A percentile compares a stretch with the other conserved stretches of the same genome.
phyloP scores from a whole-genome alignment of 768 basidiomycete genomes.

The Naganishia onofrii region DNA sequence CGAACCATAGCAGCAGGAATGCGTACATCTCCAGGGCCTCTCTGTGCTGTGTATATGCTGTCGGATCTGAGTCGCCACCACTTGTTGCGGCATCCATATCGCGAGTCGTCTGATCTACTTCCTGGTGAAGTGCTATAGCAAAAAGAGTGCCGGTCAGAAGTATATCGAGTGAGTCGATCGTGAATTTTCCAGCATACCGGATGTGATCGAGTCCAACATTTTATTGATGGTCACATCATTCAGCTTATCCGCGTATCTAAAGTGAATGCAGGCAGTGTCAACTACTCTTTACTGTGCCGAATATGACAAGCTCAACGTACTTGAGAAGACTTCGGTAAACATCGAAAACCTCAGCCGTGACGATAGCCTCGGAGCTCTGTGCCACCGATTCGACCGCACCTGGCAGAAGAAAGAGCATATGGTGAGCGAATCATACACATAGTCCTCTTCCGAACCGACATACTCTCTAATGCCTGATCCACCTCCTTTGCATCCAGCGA shows the following conservation, averaged over 20 bases:
- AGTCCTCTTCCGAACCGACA: conserved; percentile 3
- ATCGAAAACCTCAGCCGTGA: conserved; percentile 66
- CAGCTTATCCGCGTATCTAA: conserved; percentile 60
- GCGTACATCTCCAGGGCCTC: conserved; percentile 82
- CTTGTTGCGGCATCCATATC: conserved; percentile 65
- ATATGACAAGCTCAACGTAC: conserved; percentile 39
- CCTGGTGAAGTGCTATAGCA: conserved; percentile 53
- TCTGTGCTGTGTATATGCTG: conserved; percentile 58
- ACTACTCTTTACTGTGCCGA: not conserved
- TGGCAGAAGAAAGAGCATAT: conserved; percentile 42
- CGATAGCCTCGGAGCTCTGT: conserved; percentile 69
- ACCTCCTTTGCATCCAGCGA: conserved; percentile 55
- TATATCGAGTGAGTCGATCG: not conserved
- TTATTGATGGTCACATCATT: conserved; percentile 72
- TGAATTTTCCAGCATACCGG: conserved; percentile 44
- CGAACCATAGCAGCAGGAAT: conserved; percentile 90
- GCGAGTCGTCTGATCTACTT: conserved; percentile 68
- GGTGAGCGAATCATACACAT: not conserved
- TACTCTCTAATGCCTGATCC: conserved; percentile 49
- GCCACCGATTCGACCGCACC: conserved; percentile 80
- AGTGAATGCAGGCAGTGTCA: not conserved
- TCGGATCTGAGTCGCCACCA: conserved; percentile 53
- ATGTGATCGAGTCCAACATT: conserved; percentile 78
- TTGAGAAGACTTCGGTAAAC: conserved; percentile 79
- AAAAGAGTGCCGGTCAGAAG: conserved; percentile 54